These are phyloP conservation scores for Fusarium secorum DNA, from an alignment of 2,329 filamentous ascomycete species.

Conservation along the genomic window DNA sequence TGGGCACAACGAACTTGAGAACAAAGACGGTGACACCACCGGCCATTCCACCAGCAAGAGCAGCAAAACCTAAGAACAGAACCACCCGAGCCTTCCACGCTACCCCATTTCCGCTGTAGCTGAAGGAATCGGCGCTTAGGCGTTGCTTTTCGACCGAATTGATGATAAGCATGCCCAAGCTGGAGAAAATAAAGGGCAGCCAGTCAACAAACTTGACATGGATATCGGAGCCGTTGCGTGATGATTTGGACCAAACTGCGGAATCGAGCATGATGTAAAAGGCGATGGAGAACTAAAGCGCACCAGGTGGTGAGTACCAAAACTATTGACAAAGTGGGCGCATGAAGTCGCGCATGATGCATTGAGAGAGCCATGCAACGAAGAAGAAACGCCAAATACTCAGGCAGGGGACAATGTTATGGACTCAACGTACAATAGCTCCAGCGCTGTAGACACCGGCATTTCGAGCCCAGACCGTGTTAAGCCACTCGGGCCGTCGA, in stretches of 20 bases:
- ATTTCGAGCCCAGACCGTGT: slow-evolving; percentile 69
- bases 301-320: slow-evolving; percentile 19
- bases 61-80: slow-evolving; percentile 71
- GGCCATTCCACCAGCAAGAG: slow-evolving; percentile 72
- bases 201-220: slow-evolving; percentile 75
- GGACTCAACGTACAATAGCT: slow-evolving; percentile 61
- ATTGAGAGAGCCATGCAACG: not conserved
- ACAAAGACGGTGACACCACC: slow-evolving; percentile 74
- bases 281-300: slow-evolving; percentile 66
- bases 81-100: slow-evolving; percentile 75
- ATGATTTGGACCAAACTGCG: slow-evolving; percentile 70
- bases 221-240: slow-evolving; percentile 64
- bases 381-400: not conserved
- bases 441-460: slow-evolving; percentile 69
- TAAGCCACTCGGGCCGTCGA: slow-evolving; percentile 70
- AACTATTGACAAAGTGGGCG: not conserved
- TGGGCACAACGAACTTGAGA: slow-evolving; percentile 68
- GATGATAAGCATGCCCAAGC: slow-evolving; percentile 75
- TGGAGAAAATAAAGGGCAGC: slow-evolving; percentile 72
- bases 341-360: not conserved
- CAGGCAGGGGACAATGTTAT: not conserved
- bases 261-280: slow-evolving; percentile 75
- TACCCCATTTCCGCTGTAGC: slow-evolving; percentile 68
- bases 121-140: slow-evolving; percentile 69
- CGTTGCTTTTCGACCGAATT: slow-evolving; percentile 74